A percentile compares a stretch with the other conserved stretches of the same genome.
phyloP scores from a whole-genome alignment of 768 basidiomycete genomes.

The Royoungia palumana region DNA sequence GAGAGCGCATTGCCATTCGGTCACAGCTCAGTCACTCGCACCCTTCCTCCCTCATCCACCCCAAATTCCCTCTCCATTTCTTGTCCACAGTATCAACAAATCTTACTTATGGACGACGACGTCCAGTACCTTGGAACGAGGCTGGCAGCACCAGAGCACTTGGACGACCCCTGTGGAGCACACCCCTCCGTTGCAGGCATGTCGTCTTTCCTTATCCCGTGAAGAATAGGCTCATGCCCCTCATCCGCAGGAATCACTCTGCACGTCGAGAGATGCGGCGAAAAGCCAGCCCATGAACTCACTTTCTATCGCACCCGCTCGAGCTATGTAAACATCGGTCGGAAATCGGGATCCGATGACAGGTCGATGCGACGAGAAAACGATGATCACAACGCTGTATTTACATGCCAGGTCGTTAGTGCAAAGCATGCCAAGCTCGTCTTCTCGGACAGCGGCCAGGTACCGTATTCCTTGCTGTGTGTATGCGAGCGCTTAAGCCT shows the following conservation, averaged over 20 bases:
- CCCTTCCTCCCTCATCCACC: constrained; percentile 10
- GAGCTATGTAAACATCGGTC: constrained; percentile 60
- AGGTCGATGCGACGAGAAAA: constrained; percentile 37
- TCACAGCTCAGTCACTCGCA: constrained; percentile 28
- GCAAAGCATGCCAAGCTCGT: constrained; percentile 75
- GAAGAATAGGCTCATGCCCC: constrained; percentile 8
- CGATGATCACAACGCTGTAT: constrained; percentile 53
- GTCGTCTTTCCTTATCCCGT: constrained; percentile 21
- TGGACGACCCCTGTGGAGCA: constrained; percentile 24
- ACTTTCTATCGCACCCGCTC: constrained; percentile 51
- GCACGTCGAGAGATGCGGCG: constrained; percentile 51
- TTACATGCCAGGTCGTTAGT: constrained; percentile 76
- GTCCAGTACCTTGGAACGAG: constrained; percentile 56
- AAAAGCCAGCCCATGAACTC: constrained; percentile 43
- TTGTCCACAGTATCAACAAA: background rate
- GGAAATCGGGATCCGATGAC: constrained; percentile 52
- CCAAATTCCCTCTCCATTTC: background rate
- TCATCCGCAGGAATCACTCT: constrained; percentile 51
- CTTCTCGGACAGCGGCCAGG: constrained; percentile 68
- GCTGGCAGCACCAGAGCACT: constrained; percentile 28
- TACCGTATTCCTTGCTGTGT: constrained; percentile 31
- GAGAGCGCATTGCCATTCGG: constrained; percentile 29
- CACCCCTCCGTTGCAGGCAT: constrained; percentile 43
- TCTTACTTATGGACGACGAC: constrained; percentile 50
- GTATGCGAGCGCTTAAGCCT: constrained; percentile 18